Evolutionary conservation across 371 early-diverging fungal genomes (phyloP).

Genomic region (Capillidium heterosporum): DNA sequence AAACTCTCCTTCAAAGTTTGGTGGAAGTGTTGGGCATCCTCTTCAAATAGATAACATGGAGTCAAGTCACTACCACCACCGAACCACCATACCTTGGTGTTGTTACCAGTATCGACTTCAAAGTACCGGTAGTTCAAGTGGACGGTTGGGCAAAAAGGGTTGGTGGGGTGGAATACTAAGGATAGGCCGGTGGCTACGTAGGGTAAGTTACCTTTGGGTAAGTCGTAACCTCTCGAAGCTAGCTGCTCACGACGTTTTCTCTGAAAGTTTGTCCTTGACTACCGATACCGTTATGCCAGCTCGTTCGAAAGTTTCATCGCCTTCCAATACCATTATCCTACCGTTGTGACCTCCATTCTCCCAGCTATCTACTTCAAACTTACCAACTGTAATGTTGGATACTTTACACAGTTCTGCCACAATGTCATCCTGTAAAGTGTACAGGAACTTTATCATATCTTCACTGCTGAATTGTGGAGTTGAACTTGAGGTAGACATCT

Average conservation of each 20-base stretch:
- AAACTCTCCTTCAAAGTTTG: conserved; percentile 54
- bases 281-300: conserved; percentile 80
- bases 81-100: conserved; percentile 52
- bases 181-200: conserved; percentile 76
- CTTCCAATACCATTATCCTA: conserved; percentile 58
- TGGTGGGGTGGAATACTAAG: conserved; percentile 85
- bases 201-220: conserved; percentile 27
- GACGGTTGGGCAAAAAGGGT: conserved; percentile 88
- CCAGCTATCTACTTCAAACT: background rate
- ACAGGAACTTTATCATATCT: background rate
- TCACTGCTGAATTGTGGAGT: background rate
- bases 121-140: conserved; percentile 96
- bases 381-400: too few relatives aligned
- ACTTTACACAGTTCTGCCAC: background rate
- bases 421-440: background rate
- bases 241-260: conserved; percentile 59
- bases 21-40: conserved; percentile 70
- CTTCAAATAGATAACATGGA: conserved; percentile 55
- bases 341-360: background rate
- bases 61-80: conserved; percentile 78
- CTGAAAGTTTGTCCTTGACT: conserved; percentile 52
- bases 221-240: conserved; percentile 45
- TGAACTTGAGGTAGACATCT: too few relatives aligned
- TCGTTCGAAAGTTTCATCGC: conserved; percentile 83
- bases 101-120: conserved; percentile 48